Percentiles rank a stretch among this genome's conserved stretches.
Evolutionary conservation across 441 rosid genomes (phyloP).

Genomic region (Lepidium campestre): DNA sequence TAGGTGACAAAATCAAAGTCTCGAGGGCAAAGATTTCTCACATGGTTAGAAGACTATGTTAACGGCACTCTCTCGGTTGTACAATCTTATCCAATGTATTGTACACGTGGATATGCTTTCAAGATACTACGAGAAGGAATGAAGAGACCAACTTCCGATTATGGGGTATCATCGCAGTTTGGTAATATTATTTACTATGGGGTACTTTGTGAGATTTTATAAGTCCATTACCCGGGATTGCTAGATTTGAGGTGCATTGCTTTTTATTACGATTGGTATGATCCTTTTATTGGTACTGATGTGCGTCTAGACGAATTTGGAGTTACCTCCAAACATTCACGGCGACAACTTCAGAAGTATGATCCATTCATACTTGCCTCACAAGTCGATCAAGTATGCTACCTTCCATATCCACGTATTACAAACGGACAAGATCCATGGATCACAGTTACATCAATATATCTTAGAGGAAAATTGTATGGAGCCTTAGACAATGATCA

Average conservation of each 20-base stretch:
- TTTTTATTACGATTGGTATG: not conserved
- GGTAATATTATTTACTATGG: not conserved
- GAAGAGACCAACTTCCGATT: not conserved
- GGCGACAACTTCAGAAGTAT: not conserved
- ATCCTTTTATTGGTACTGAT: not conserved
- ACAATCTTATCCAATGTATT: not conserved
- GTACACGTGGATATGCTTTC: not conserved
- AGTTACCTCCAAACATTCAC: not conserved
- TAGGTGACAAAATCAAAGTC: not conserved
- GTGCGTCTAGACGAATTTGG: not conserved
- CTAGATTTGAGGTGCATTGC: not conserved
- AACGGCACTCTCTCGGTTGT: not conserved
- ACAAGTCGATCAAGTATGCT: not conserved
- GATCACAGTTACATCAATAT: not conserved
- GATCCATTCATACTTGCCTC: not conserved
- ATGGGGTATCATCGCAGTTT: not conserved
- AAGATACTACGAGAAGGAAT: not conserved
- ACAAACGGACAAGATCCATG: not conserved
- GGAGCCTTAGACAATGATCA: too few species aligned
- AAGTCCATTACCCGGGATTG: not conserved
- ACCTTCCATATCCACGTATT: not conserved
- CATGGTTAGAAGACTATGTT: not conserved
- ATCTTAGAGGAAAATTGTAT: not conserved
- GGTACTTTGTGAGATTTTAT: not conserved
- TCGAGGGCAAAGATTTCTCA: not conserved